Evolutionary conservation across 352 stramenopile genomes (phyloP).

Genomic region (Globisporangium abappressorium): DNA sequence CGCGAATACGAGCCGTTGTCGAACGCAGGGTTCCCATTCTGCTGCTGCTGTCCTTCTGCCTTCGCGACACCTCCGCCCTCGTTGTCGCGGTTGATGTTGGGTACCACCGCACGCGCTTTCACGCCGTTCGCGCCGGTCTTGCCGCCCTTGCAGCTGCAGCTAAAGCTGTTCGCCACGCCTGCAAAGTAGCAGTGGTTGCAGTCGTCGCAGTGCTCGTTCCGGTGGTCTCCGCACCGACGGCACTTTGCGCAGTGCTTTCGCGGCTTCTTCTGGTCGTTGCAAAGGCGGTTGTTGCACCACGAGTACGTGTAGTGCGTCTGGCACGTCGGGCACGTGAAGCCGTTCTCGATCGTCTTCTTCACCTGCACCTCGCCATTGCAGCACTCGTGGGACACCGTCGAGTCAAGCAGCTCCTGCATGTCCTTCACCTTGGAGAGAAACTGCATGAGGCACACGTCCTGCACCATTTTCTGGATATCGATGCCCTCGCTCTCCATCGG

Average conservation of each 20-base stretch:
- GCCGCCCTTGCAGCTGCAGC: slow-evolving; percentile 64
- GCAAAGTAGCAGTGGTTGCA: slow-evolving; percentile 87
- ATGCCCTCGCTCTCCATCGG: slow-evolving; percentile 71
- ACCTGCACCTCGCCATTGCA: slow-evolving; percentile 52
- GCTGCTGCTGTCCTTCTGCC: not conserved
- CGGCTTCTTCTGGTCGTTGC: slow-evolving; percentile 72
- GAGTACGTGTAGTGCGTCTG: slow-evolving; percentile 69
- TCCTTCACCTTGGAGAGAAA: slow-evolving; percentile 81
- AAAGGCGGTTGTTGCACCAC: slow-evolving; percentile 78
- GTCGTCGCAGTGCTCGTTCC: slow-evolving; percentile 77
- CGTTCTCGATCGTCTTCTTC: slow-evolving; percentile 59
- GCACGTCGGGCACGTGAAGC: slow-evolving; percentile 60
- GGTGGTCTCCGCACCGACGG: slow-evolving; percentile 71
- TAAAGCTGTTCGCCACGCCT: slow-evolving; percentile 80
- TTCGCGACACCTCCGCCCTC: slow-evolving; percentile 5
- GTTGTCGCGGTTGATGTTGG: slow-evolving; percentile 27
- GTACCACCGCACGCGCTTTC: slow-evolving; percentile 49
- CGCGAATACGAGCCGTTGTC: not conserved
- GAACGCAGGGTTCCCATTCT: not conserved
- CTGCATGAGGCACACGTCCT: slow-evolving; percentile 80
- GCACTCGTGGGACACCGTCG: slow-evolving; percentile 65
- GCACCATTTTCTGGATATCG: slow-evolving; percentile 60
- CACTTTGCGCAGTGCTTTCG: slow-evolving; percentile 80
- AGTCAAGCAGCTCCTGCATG: slow-evolving; percentile 79
- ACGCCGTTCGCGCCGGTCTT: slow-evolving; percentile 23